A percentile compares a stretch with the other conserved stretches of the same genome.
These are phyloP conservation scores for Collybiopsis confluens DNA, from an alignment of 768 basidiomycete species.

Conservation along the genomic window DNA sequence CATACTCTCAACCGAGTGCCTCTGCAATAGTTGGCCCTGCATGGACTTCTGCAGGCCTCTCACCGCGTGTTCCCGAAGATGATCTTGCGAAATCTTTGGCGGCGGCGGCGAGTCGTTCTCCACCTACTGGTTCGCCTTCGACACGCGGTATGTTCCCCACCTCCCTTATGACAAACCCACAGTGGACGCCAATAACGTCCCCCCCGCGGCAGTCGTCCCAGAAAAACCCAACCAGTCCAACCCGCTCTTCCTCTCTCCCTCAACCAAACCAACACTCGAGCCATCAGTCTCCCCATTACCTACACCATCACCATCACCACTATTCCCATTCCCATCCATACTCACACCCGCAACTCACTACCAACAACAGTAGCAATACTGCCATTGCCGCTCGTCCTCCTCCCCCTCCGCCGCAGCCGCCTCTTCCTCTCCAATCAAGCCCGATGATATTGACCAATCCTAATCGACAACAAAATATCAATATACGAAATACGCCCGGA, in stretches of 20 bases:
- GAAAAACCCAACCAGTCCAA: conserved; percentile 1
- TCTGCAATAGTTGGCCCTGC: not conserved
- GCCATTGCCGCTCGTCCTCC: too few species aligned
- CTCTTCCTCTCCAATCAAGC: not conserved
- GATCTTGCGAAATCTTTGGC: not conserved
- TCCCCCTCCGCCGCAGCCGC: too few species aligned
- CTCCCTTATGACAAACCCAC: not conserved
- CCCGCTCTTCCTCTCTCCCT: conserved; percentile 3
- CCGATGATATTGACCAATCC: conserved; percentile 11
- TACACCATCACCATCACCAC: conserved; percentile 1
- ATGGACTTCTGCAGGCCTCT: not conserved
- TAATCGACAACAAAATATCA: conserved; percentile 8
- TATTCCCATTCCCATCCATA: conserved; percentile 9
- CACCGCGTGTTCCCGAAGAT: not conserved
- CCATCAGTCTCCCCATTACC: not conserved
- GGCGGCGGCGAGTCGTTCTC: not conserved
- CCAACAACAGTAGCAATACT: too few species aligned
- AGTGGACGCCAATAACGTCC: conserved; percentile 4
- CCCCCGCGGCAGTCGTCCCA: conserved; percentile 5
- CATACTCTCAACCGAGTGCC: not conserved
- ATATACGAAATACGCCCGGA: not conserved
- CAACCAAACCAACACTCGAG: not conserved
- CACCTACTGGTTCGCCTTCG: not conserved
- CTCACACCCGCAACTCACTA: conserved; percentile 13
- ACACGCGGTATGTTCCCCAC: too few species aligned